phyloP scores from a whole-genome alignment of 2,329 filamentous ascomycete genomes.

The Elsinoe ampelina region DNA sequence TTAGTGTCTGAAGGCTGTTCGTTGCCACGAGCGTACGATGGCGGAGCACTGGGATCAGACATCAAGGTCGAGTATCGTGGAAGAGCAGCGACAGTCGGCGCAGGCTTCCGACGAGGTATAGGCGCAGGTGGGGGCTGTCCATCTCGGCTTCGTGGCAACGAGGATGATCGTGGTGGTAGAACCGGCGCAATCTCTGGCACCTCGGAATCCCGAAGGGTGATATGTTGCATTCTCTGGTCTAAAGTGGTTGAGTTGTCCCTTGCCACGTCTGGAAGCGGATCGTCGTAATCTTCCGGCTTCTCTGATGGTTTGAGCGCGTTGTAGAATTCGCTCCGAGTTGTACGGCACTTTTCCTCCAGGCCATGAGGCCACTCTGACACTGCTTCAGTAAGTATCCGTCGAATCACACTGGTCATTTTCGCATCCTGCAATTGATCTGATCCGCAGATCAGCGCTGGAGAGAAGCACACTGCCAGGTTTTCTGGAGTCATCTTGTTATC shows the following conservation, averaged over 20 bases:
- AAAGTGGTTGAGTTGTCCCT: slow-evolving; percentile 16
- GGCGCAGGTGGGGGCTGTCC: slow-evolving; percentile 16
- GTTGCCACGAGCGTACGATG: not conserved
- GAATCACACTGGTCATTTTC: slow-evolving; percentile 44
- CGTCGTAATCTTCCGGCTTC: slow-evolving; percentile 38
- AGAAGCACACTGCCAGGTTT: slow-evolving; percentile 47
- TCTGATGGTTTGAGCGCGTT: slow-evolving; percentile 33
- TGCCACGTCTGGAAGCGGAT: slow-evolving; percentile 32
- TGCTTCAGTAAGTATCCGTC: slow-evolving; percentile 40
- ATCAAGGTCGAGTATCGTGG: slow-evolving; percentile 36
- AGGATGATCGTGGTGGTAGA: slow-evolving; percentile 13
- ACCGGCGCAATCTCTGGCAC: slow-evolving; percentile 18
- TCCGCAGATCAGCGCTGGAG: slow-evolving; percentile 43
- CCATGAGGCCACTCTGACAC: slow-evolving; percentile 38
- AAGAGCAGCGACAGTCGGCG: slow-evolving; percentile 32
- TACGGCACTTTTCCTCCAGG: slow-evolving; percentile 34
- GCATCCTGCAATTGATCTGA: slow-evolving; percentile 47
- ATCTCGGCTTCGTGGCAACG: slow-evolving; percentile 4
- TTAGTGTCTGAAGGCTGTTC: not conserved
- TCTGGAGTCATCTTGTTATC: slow-evolving; percentile 47
- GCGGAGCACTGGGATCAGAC: slow-evolving; percentile 4
- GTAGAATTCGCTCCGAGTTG: slow-evolving; percentile 30
- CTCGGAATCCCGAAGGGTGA: slow-evolving; percentile 8
- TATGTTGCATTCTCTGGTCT: slow-evolving; percentile 3
- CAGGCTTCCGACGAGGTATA: slow-evolving; percentile 32